Base-by-base conservation (phyloP, 2,329 filamentous ascomycete genomes). In the Alternaria viburni region DNA sequence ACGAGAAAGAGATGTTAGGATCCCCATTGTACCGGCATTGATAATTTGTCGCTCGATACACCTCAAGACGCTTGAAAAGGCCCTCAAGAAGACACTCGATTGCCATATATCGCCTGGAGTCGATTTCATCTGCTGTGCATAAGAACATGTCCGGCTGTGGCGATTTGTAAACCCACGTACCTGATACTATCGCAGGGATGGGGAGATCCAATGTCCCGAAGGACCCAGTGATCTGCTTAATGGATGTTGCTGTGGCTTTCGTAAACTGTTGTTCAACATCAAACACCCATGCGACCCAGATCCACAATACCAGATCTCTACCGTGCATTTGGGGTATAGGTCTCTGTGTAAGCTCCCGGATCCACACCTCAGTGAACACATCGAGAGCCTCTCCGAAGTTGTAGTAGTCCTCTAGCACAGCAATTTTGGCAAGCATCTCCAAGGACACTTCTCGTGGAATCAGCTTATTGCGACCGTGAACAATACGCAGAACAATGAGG, bases 401-500 rank as follows among this genome's bases (percentile, higher is more conserved):
- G 21, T 59, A 59, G 28, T 59, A 59, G 6, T 59, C 57, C 13
- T 46, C 49, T 1, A 59, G 15, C 0, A 59, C n/a, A 5, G 49
- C 57, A 1, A 60, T 55, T 13, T 60, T 60, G 11, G 57, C 43
- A 1, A 60, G 23, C 57, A 55, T 47, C 6, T 55, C 57, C 4
- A 60, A 2, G 1, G 19, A 4, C 4, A 43, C 15, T 2, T 32
- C 12, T 1, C 50, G 57, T 8, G 57, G 50, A 10, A 60, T 6
- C 5, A 32, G 41, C 17, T 26, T 60, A 7, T 60, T 60, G 50
- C 57, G 57, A 8, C 41, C 41, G 4, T 60, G 57, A 0, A 55
- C 6, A 4, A 60, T 43, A 1, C 9, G 43, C 9, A 59, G 4
- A 8, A 54, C 41, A 5, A 47, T 30, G 1, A 55, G 57, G 1